Base-by-base conservation (phyloP, 768 basidiomycete genomes). In the Lactifluus pinguis region DNA sequence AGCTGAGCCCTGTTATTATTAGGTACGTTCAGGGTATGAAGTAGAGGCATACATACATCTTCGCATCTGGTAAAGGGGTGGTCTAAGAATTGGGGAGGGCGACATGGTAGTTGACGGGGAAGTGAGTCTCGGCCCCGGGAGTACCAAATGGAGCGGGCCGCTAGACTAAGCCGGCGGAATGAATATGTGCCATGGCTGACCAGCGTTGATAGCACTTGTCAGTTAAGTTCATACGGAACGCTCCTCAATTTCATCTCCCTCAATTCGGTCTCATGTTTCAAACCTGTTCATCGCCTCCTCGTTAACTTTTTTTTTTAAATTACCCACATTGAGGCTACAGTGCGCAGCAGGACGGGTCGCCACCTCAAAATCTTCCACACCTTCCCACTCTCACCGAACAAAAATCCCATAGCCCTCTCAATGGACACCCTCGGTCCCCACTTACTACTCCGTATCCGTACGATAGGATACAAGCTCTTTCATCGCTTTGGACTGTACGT, bases 401-500 rank as follows among this genome's bases (percentile, higher is more conserved):
- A 17, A 30, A 30, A 25, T 25, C 25, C 34, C 38, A 55, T 39
- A 19, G 44, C 50, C 30, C n/a, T 55, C 60, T 55, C 60, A 55
- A 70, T 69, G 69, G 60, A 65, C 58, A 49, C 51, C n/a, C 45
- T 52, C 9, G 59, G 60, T 41, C 59, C 66, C 34, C 57, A 64
- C 19, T 53, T 68, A 38, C 69, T 71, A 47, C 74, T 74, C 62
- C 72, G 75, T 39, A 62, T 72, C 54, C 73, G 78, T 14, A 74
- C 71, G 4, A 62, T 74, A 34, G 77, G 78, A 19, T 72, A 74
- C 55, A 72, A 76, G 44, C 82, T 83, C 67, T 84, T 90, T 71
- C 81, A 85, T 56, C 81, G 80, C 53, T 90, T 92, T 69, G 89
- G 89, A 74, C 76, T 92, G 89, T 91, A 73, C 70, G 89, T 83